Percentiles rank a stretch among this genome's conserved stretches.
Conservation (phyloP, 2,329 filamentous ascomycete species). For the Talaromyces sp. region DNA sequence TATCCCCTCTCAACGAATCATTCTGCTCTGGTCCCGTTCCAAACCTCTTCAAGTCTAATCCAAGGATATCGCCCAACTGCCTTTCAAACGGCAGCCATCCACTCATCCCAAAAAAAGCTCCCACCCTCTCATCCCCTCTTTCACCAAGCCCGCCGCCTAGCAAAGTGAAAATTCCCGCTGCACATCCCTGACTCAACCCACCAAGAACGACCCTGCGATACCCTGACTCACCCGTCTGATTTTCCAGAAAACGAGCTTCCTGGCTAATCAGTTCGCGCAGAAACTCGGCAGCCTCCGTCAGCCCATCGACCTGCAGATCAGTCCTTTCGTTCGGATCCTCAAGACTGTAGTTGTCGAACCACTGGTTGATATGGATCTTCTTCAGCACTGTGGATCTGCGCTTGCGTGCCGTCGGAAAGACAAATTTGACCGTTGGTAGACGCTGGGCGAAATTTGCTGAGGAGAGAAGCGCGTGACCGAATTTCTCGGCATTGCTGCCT, state of each 20-base stretch:
- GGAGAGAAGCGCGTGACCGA: slow-evolving; percentile 29
- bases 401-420: slow-evolving; percentile 47
- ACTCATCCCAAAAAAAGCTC: slow-evolving; percentile 44
- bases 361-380: slow-evolving; percentile 42
- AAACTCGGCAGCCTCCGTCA: slow-evolving; percentile 36
- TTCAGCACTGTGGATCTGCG: slow-evolving; percentile 41
- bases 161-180: slow-evolving; percentile 38
- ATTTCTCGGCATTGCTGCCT: slow-evolving; percentile 28
- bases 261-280: slow-evolving; percentile 28
- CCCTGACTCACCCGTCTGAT: slow-evolving; percentile 16
- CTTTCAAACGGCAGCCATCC: slow-evolving; percentile 40
- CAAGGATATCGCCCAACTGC: slow-evolving; percentile 21
- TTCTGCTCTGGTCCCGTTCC: too few species aligned
- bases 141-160: slow-evolving; percentile 32
- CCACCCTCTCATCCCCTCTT: slow-evolving; percentile 18
- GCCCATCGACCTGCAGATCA: slow-evolving; percentile 40
- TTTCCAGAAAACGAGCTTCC: slow-evolving; percentile 22
- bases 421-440: slow-evolving; percentile 35
- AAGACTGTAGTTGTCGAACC: slow-evolving; percentile 46
- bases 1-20: slow-evolving; percentile 10
- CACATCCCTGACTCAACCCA: slow-evolving; percentile 51
- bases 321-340: slow-evolving; percentile 35
- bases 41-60: slow-evolving; percentile 13
- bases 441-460: slow-evolving; percentile 13
- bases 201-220: slow-evolving; percentile 43